phyloP scores from a whole-genome alignment of 2,329 filamentous ascomycete genomes.

The Botrytis elliptica region DNA sequence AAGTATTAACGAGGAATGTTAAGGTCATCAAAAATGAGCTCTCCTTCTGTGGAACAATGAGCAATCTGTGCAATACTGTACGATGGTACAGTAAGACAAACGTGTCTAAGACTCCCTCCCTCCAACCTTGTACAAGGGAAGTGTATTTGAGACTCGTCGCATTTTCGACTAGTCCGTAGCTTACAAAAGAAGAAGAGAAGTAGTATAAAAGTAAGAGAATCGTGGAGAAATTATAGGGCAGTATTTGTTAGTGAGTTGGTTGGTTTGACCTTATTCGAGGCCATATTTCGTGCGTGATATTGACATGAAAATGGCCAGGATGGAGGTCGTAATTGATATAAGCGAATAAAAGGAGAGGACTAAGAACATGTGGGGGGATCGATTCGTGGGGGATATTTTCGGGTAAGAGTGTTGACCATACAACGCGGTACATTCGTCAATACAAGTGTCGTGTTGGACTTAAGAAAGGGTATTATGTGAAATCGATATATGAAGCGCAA shows the following conservation, averaged over 20 bases:
- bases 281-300: background rate
- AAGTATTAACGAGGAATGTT: background rate
- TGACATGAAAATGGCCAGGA: too few relatives aligned
- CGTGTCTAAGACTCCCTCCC: background rate
- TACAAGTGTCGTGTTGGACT: background rate
- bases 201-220: background rate
- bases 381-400: background rate
- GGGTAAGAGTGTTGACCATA: background rate
- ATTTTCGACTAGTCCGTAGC: background rate
- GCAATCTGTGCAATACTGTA: background rate
- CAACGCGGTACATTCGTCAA: background rate
- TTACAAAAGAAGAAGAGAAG: background rate
- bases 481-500: background rate
- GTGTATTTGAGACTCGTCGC: background rate
- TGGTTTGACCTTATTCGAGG: background rate
- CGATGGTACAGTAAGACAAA: background rate
- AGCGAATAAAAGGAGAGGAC: constrained; percentile 11
- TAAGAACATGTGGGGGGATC: background rate
- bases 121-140: background rate
- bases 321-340: background rate
- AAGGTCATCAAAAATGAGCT: background rate
- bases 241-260: background rate
- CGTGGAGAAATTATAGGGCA: background rate
- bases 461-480: background rate
- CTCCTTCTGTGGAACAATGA: background rate